phyloP scores from a whole-genome alignment of 75 land plant species.

The Isoetes taiwanensis region DNA sequence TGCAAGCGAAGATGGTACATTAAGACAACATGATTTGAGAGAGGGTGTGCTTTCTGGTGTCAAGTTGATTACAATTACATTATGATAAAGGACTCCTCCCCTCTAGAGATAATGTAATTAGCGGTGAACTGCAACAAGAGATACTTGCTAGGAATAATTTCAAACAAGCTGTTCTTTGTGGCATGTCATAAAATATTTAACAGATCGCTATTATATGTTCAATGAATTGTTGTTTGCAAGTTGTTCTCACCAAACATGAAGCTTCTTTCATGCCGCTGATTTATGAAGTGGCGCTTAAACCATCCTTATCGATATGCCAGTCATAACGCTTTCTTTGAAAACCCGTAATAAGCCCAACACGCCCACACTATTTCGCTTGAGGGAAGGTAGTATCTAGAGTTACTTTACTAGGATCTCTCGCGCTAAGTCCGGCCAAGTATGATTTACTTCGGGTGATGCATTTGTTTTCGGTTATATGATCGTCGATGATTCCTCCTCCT shows the following conservation, averaged over 20 bases:
- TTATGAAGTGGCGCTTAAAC: constrained; percentile 72
- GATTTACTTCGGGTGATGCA: constrained; percentile 87
- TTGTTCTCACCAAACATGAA: no score
- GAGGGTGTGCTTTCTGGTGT: constrained; percentile 48
- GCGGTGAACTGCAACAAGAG: no score
- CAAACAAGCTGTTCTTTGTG: no score
- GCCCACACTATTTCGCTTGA: constrained; percentile 93
- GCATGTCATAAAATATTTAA: no score
- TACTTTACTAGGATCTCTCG: not conserved
- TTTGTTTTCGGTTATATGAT: constrained; percentile 97
- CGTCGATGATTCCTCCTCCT: constrained; percentile 93
- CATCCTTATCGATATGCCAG: constrained; percentile 72
- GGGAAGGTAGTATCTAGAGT: constrained; percentile 51
- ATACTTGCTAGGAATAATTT: no score
- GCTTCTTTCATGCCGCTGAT: constrained; percentile 42
- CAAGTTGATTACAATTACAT: constrained; percentile 90
- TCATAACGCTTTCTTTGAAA: constrained; percentile 49
- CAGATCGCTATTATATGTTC: not conserved
- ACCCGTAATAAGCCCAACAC: constrained; percentile 81
- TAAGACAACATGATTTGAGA: constrained; percentile 94
- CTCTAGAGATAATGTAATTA: no score
- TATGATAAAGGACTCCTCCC: no score
- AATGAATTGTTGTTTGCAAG: not conserved
- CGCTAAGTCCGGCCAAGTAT: no score
- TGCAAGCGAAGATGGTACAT: constrained; percentile 99